These are phyloP conservation scores for Saturnispora saitoi DNA, from an alignment of 805 yeast species.

Conservation along the genomic window DNA sequence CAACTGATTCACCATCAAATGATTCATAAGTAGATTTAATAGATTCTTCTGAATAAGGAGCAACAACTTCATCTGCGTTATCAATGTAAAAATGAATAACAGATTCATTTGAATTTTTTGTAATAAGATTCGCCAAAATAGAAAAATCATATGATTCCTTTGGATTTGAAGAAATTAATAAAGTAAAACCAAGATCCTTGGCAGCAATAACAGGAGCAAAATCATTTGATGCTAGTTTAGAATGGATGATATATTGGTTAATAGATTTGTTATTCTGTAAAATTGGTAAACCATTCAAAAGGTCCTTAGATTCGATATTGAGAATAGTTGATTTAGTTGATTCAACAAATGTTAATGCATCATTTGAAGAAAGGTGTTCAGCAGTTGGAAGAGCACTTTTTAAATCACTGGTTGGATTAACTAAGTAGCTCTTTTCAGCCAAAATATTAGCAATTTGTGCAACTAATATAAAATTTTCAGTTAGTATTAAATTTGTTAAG, in stretches of 20 bases:
- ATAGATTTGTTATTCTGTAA: slow-evolving; percentile 32
- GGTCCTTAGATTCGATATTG: slow-evolving; percentile 37
- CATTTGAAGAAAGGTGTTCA: slow-evolving; percentile 33
- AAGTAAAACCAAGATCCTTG: slow-evolving; percentile 57
- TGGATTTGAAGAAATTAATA: slow-evolving; percentile 55
- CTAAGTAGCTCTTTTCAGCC: slow-evolving; percentile 8
- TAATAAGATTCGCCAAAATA: slow-evolving; percentile 48
- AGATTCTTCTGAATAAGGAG: slow-evolving; percentile 10
- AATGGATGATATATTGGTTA: slow-evolving; percentile 47
- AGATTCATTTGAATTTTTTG: slow-evolving; percentile 41
- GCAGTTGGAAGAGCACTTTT: not conserved
- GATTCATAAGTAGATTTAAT: slow-evolving; percentile 14
- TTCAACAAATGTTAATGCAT: slow-evolving; percentile 41
- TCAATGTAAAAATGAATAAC: slow-evolving; percentile 62
- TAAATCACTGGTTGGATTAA: slow-evolving; percentile 1
- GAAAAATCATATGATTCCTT: slow-evolving; percentile 47
- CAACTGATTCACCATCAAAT: slow-evolving; percentile 24
- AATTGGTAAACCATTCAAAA: slow-evolving; percentile 54
- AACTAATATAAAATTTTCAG: no score
- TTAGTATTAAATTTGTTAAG: no score
- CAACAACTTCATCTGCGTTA: slow-evolving; percentile 2
- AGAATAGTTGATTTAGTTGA: slow-evolving; percentile 27
- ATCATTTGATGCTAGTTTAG: slow-evolving; percentile 51
- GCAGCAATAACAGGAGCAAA: slow-evolving; percentile 62
- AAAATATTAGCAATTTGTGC: slow-evolving; percentile 4